Percentiles rank a stretch among this genome's conserved stretches.
Conservation (phyloP, 2,329 filamentous ascomycete genomes). For the Aureobasidium mangrovei region DNA sequence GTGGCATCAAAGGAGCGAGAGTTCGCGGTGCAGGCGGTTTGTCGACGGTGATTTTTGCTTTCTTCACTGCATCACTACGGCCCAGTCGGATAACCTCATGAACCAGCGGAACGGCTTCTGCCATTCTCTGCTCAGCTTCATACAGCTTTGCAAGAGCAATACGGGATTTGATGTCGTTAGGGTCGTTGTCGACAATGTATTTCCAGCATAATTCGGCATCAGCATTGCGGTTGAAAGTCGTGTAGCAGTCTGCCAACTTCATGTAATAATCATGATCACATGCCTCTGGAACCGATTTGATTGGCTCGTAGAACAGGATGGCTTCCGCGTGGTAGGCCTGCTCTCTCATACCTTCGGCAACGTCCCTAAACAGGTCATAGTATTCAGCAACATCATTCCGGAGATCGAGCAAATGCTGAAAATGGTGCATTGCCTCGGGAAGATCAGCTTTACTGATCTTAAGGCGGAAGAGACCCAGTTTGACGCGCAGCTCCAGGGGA, state of each 20-base stretch:
- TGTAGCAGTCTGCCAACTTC: conserved; percentile 58
- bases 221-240: conserved; percentile 51
- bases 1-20: conserved; percentile 3
- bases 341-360: conserved; percentile 50
- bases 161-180: conserved; percentile 64
- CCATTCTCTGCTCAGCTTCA: conserved; percentile 57
- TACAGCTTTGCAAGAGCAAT: conserved; percentile 78
- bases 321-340: conserved; percentile 45
- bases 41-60: conserved; percentile 26
- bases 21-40: conserved; percentile 2
- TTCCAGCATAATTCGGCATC: conserved; percentile 73
- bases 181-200: conserved; percentile 62
- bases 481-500: conserved; percentile 73
- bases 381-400: conserved; percentile 56
- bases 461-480: conserved; percentile 75
- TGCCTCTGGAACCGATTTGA: conserved; percentile 30
- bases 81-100: conserved; percentile 63
- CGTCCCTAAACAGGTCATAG: conserved; percentile 70
- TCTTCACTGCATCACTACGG: conserved; percentile 36
- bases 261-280: conserved; percentile 43
- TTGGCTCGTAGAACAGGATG: conserved; percentile 48
- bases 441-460: conserved; percentile 46
- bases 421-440: conserved; percentile 54
- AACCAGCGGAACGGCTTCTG: conserved; percentile 68
- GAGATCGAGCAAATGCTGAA: conserved; percentile 56